Conservation (phyloP, 75 land plant species). For the Selaginella moellendorffii region DNA sequence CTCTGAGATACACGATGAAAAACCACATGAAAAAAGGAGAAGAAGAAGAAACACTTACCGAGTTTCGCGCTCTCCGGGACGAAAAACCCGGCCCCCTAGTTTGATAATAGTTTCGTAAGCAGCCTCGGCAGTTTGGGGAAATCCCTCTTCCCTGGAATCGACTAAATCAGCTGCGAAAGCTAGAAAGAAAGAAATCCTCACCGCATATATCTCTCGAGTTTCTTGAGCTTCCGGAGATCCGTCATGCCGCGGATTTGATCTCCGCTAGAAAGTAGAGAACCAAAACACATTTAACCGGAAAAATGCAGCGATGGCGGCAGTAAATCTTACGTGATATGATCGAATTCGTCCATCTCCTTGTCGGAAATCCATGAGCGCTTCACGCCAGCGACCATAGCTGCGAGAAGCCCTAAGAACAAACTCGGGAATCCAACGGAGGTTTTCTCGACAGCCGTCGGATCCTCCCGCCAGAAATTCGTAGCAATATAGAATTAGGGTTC, state of each 20-base stretch:
- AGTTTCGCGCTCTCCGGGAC: neutral
- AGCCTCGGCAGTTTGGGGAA: conserved; percentile 18
- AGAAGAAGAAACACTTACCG: conserved; percentile 10
- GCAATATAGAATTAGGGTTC: neutral
- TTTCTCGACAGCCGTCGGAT: neutral
- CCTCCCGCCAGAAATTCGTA: neutral
- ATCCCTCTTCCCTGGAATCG: conserved; percentile 19
- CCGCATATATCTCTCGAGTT: conserved; percentile 23
- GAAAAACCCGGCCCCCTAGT: conserved; percentile 15
- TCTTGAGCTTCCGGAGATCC: conserved; percentile 11
- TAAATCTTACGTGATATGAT: conserved; percentile 14
- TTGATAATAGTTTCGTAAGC: conserved; percentile 14
- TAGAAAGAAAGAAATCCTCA: neutral
- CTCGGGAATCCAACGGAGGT: neutral
- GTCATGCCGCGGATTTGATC: conserved; percentile 15
- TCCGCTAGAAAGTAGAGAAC: conserved; percentile 7
- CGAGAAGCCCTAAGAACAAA: neutral
- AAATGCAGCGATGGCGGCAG: no score
- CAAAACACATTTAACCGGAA: no score
- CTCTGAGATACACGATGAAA: conserved; percentile 2
- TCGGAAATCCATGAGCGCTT: conserved; percentile 7
- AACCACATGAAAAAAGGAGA: neutral
- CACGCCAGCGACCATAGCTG: neutral
- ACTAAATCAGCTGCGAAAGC: neutral
- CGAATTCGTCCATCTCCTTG: conserved; percentile 11